These are phyloP conservation scores for Berberis vulgaris DNA, from an alignment of 164 flowering plant genomes.

Conservation along the genomic window DNA sequence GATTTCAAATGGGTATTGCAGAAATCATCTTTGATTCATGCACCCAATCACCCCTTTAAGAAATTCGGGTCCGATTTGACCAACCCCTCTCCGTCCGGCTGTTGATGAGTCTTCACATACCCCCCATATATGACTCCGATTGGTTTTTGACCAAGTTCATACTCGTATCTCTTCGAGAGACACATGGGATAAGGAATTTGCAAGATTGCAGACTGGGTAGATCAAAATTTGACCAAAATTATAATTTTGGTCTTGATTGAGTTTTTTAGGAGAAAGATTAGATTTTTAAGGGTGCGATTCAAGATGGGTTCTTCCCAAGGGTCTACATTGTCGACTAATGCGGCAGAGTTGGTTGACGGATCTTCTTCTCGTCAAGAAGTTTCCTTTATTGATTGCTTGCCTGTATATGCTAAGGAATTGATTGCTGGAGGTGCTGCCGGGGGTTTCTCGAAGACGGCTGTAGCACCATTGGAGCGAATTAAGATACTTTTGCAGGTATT, in stretches of 20 bases:
- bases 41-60: too few species aligned
- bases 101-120: too few species aligned
- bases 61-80: too few species aligned
- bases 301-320: slow-evolving; percentile 76
- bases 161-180: slow-evolving; percentile 47
- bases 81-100: too few species aligned
- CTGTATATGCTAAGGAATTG: slow-evolving; percentile 78
- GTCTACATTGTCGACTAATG: slow-evolving; percentile 48
- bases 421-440: slow-evolving; percentile 96
- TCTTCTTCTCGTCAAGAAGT: slow-evolving; percentile 30
- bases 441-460: slow-evolving; percentile 77
- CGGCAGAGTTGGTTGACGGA: slow-evolving; percentile 60
- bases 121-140: too few species aligned
- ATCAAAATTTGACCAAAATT: background rate
- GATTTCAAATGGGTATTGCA: too few species aligned
- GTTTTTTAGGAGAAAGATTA: background rate
- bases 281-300: slow-evolving; percentile 1
- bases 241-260: too few species aligned
- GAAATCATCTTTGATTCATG: too few species aligned
- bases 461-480: slow-evolving; percentile 77
- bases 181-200: slow-evolving; percentile 82
- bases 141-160: slow-evolving; percentile 8
- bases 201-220: slow-evolving; percentile 57
- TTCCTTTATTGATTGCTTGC: slow-evolving; percentile 44
- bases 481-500: slow-evolving; percentile 84